Base-by-base conservation (phyloP, 1,284 basidiomycete species). In the Tylopilus orsonianus region DNA sequence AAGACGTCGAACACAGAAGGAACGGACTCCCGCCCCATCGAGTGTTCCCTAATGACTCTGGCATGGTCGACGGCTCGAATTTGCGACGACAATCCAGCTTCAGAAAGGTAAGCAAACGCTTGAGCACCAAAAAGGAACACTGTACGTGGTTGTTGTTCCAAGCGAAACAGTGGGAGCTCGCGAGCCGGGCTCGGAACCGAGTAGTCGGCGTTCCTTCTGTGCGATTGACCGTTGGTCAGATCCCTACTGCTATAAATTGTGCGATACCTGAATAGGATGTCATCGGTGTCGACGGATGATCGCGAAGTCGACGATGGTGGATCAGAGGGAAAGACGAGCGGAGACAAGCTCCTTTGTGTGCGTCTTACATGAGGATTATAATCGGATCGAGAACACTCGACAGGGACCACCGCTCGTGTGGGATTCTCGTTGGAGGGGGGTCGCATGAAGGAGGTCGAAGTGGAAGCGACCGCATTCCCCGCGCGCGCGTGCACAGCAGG, bases 1-100 rank as follows among this genome's bases (percentile, higher is more conserved):
- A 63, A 63, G 41, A 66, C 53, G 41, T 63, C 64, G 16, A 63
- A 63, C 1, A 66, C 58, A 14, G 61, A 63, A 3, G 56, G 61
- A n/a, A 59, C 52, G 2, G 62, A 32, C 20, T 59, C 61, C 20
- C 54, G 56, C 12, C 64, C 62, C 9, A 26, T 18, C 6, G 47
- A 48, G 26, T 53, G 63, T n/a, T 59, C 53, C 29, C 62, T 42
- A 34, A 59, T 33, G 16, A 64, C 60, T 37, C 61, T 50, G 6
- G 35, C 41, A 22, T 46, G 52, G 6, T 54, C 49, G 24, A 47
- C 44, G 22, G 44, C 23, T 5, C 58, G 58, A 41, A 13, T 26
- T 20, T 50, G 52, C 5, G 51, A 44, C 12, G 46, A 32, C 20
- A 40, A 29, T 7, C 52, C 50, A 37, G 38, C 32, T 40, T 19